phyloP scores from a whole-genome alignment of 2,329 filamentous ascomycete species.

The Alternaria infectoria region DNA sequence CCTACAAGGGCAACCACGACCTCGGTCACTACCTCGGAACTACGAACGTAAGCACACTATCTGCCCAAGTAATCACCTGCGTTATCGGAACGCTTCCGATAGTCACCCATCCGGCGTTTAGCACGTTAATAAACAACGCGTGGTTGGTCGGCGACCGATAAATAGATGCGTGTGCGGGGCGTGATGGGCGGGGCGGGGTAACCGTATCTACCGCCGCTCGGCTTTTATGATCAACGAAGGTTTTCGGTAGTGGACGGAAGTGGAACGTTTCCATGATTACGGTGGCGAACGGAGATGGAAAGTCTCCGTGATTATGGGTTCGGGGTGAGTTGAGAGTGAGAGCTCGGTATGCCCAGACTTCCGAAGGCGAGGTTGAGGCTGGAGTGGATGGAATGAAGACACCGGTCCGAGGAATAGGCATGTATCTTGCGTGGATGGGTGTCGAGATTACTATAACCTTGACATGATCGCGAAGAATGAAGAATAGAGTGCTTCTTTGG shows the following conservation, averaged over 20 bases:
- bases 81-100: background rate
- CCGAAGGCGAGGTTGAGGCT: background rate
- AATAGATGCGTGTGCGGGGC: background rate
- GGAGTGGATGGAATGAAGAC: background rate
- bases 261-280: background rate
- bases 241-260: background rate
- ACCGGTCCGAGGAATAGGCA: background rate
- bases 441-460: background rate
- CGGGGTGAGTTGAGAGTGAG: background rate
- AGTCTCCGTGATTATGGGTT: background rate
- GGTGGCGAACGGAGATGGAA: background rate
- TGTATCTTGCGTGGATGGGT: background rate
- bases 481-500: too few species aligned
- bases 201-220: background rate
- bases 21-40: conserved; percentile 2
- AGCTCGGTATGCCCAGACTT: background rate
- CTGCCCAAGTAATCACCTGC: background rate
- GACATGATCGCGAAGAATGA: background rate
- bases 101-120: background rate
- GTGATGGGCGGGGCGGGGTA: background rate
- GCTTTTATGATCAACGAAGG: background rate
- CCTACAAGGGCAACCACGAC: background rate
- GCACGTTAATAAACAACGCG: background rate
- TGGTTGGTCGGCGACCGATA: background rate
- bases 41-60: background rate